phyloP scores from a whole-genome alignment of 2,329 filamentous ascomycete genomes.

The Grosmannia penicillata region DNA sequence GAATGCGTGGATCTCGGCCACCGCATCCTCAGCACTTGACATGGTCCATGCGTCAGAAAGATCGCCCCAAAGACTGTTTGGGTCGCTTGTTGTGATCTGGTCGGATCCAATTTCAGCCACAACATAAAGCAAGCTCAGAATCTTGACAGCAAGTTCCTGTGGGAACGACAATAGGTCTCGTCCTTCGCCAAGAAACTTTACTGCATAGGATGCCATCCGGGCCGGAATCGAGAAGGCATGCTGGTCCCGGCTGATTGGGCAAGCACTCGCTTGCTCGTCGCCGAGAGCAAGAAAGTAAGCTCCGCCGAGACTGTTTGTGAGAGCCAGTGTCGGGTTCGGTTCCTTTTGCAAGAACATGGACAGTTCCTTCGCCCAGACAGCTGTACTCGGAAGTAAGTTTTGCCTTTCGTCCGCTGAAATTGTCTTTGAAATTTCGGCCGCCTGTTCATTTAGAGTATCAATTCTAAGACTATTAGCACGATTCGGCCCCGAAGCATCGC shows the following conservation, averaged over 20 bases:
- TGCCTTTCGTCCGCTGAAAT: constrained; percentile 14
- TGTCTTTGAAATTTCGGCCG: constrained; percentile 21
- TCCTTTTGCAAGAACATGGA: constrained; percentile 32
- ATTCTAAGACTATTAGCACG: constrained; percentile 20
- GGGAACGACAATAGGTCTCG: constrained; percentile 25
- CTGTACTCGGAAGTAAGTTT: constrained; percentile 46
- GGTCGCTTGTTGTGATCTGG: constrained; percentile 30
- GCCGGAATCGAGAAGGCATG: constrained; percentile 58
- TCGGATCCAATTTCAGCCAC: constrained; percentile 37
- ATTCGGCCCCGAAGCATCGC: too few species aligned
- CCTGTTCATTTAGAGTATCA: constrained; percentile 37
- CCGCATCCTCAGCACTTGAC: constrained; percentile 26
- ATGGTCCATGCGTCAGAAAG: constrained; percentile 21
- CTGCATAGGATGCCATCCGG: constrained; percentile 59
- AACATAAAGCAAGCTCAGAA: constrained; percentile 35
- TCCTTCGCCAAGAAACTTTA: constrained; percentile 35
- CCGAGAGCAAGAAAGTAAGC: constrained; percentile 42
- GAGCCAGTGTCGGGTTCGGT: constrained; percentile 50
- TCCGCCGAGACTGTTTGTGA: constrained; percentile 60
- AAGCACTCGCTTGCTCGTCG: not conserved
- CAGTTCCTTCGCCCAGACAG: constrained; percentile 53
- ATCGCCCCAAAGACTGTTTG: constrained; percentile 31
- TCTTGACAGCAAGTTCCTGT: constrained; percentile 27
- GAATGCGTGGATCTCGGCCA: constrained; percentile 23
- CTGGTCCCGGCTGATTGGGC: constrained; percentile 39